Evolutionary conservation across 169 alveolate species (phyloP).

Genomic region (Eimeria falciformis): DNA sequence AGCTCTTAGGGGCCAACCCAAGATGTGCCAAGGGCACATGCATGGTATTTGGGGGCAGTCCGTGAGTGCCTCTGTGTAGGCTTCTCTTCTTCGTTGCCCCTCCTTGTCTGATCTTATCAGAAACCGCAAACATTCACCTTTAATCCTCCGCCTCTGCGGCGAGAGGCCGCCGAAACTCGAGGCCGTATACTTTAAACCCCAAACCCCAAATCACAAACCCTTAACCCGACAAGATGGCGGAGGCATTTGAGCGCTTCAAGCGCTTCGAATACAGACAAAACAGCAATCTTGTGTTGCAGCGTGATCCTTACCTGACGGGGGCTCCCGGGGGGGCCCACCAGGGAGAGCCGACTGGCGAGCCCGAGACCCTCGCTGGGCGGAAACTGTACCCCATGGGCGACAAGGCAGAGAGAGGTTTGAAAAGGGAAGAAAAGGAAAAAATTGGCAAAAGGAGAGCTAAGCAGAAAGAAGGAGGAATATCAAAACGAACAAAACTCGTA

Average conservation of each 20-base stretch:
- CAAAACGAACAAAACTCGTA: conserved; percentile 50
- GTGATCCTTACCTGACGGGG: conserved; percentile 79
- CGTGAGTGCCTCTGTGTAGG: conserved; percentile 66
- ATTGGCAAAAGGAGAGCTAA: conserved; percentile 74
- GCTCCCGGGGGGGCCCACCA: conserved; percentile 74
- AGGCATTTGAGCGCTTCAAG: conserved; percentile 93
- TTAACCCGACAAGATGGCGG: conserved; percentile 88
- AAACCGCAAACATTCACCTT: background rate
- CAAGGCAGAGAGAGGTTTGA: conserved; percentile 85
- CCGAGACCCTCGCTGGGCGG: conserved; percentile 95
- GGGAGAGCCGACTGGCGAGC: conserved; percentile 97
- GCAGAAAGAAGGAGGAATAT: conserved; percentile 80
- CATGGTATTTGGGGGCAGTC: conserved; percentile 61
- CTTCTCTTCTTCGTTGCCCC: conserved; percentile 15
- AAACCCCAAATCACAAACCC: background rate
- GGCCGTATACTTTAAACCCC: background rate
- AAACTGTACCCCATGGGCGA: conserved; percentile 95
- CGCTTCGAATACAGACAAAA: conserved; percentile 93
- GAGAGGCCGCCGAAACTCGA: background rate
- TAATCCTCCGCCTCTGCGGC: background rate
- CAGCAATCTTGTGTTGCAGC: conserved; percentile 83
- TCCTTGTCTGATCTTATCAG: background rate
- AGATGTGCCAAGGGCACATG: conserved; percentile 63
- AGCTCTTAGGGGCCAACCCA: background rate
- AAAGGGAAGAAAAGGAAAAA: conserved; percentile 79